Evolutionary conservation across 345 rosid genomes (phyloP).

Genomic region (Eucalyptus polyanthemos): DNA sequence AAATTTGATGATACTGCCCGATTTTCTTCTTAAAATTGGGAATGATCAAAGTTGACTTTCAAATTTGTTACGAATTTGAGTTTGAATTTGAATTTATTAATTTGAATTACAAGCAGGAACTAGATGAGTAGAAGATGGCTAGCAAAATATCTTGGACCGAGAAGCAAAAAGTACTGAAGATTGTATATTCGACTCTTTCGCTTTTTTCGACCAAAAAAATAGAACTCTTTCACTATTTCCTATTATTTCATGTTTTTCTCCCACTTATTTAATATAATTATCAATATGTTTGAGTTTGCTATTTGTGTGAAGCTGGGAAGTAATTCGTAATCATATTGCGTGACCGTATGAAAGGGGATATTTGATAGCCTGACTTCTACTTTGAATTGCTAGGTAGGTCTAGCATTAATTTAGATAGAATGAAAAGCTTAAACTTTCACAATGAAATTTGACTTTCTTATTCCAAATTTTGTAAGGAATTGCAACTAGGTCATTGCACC

Average conservation of each 20-base stretch:
- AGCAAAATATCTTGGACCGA: not conserved
- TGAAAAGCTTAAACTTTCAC: not conserved
- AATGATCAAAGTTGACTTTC: not conserved
- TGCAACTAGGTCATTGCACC: not conserved
- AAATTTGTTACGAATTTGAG: not conserved
- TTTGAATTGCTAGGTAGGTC: not conserved
- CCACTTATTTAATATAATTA: not conserved
- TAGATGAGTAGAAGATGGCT: not conserved
- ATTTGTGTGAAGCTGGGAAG: not conserved
- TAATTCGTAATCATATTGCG: not conserved
- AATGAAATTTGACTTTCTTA: too few species aligned
- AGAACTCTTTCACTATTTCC: not conserved
- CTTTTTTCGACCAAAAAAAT: not conserved
- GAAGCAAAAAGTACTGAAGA: not conserved
- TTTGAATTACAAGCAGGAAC: not conserved
- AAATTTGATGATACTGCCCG: not conserved
- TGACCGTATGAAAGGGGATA: not conserved
- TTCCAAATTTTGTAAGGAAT: not conserved
- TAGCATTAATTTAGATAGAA: not conserved
- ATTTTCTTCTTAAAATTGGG: not conserved
- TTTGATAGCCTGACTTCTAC: not conserved
- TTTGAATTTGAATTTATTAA: not conserved
- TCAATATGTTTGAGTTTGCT: not conserved
- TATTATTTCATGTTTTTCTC: not conserved
- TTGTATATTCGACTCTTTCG: not conserved